These are phyloP conservation scores for Aquilaria yunnanensis DNA, from an alignment of 345 rosid genomes.

Conservation along the genomic window DNA sequence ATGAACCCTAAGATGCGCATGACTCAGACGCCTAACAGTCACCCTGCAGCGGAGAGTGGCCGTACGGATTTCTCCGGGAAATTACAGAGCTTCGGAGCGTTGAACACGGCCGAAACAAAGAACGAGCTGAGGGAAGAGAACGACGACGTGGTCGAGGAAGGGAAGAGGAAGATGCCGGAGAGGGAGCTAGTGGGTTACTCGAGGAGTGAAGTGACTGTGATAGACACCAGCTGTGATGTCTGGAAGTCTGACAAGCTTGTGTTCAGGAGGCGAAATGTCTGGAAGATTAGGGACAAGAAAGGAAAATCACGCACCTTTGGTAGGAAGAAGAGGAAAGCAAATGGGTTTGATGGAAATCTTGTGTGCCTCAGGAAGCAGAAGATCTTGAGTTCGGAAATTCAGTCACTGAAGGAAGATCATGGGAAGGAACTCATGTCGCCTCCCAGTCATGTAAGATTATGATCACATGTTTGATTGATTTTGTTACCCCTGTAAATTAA, in stretches of 20 bases:
- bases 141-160: conserved; percentile 11
- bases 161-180: conserved; percentile 31
- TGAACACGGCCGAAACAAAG: conserved; percentile 25
- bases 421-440: conserved; percentile 11
- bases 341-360: conserved; percentile 22
- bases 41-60: conserved; percentile 11
- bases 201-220: conserved; percentile 90
- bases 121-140: conserved; percentile 18
- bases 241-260: conserved; percentile 93
- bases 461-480: neutral
- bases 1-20: conserved; percentile 65
- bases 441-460: conserved; percentile 24
- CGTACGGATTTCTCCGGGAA: conserved; percentile 15
- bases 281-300: conserved; percentile 86
- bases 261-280: conserved; percentile 61
- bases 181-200: conserved; percentile 68
- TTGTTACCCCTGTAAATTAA: neutral
- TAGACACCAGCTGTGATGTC: conserved; percentile 67
- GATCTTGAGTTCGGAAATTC: conserved; percentile 20
- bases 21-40: conserved; percentile 15
- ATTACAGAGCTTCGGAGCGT: conserved; percentile 23
- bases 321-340: conserved; percentile 61
- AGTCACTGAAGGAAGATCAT: conserved; percentile 10
- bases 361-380: conserved; percentile 43
- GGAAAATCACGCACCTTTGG: conserved; percentile 45